A percentile compares a stretch with the other conserved stretches of the same genome.
Evolutionary conservation across 495 filamentous ascomycete genomes (phyloP).

Genomic region (Alectoria sarmentosa): DNA sequence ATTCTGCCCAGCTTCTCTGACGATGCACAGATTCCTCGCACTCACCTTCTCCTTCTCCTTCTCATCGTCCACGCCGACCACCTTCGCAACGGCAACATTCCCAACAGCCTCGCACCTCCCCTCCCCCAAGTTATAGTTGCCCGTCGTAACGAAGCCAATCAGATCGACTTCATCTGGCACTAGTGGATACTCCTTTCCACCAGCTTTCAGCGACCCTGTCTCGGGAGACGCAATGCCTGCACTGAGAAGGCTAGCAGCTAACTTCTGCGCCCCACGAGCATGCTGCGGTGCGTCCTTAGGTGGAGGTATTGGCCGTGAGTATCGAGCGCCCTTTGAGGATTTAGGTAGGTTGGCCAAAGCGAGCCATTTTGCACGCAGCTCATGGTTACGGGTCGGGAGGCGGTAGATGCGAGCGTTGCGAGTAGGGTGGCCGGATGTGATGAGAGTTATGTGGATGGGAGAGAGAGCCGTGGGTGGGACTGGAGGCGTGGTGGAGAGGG

Average conservation of each 20-base stretch:
- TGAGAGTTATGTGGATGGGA: constrained; percentile 50
- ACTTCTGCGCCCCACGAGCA: constrained; percentile 16
- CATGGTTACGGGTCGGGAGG: constrained; percentile 45
- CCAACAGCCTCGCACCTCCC: constrained; percentile 74
- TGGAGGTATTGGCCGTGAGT: constrained; percentile 3
- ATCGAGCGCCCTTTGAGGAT: not conserved
- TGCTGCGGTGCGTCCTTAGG: constrained; percentile 20
- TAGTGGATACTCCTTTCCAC: constrained; percentile 48
- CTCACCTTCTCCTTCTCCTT: not conserved
- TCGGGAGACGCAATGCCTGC: constrained; percentile 27
- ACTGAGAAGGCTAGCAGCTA: constrained; percentile 47
- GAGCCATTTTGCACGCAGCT: constrained; percentile 50
- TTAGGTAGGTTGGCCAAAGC: constrained; percentile 27
- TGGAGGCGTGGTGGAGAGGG: constrained; percentile 21
- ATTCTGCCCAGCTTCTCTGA: constrained; percentile 68
- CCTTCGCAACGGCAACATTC: constrained; percentile 55
- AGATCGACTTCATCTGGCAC: constrained; percentile 70
- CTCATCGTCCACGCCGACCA: constrained; percentile 30
- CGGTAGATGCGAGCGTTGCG: constrained; percentile 67
- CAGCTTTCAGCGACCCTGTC: constrained; percentile 30
- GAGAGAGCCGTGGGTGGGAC: constrained; percentile 26
- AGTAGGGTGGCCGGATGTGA: constrained; percentile 51
- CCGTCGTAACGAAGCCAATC: constrained; percentile 87
- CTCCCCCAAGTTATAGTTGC: constrained; percentile 72
- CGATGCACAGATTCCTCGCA: constrained; percentile 57